Conservation (phyloP, 2,329 filamentous ascomycete genomes). For the Pezicula neosporulosa region DNA sequence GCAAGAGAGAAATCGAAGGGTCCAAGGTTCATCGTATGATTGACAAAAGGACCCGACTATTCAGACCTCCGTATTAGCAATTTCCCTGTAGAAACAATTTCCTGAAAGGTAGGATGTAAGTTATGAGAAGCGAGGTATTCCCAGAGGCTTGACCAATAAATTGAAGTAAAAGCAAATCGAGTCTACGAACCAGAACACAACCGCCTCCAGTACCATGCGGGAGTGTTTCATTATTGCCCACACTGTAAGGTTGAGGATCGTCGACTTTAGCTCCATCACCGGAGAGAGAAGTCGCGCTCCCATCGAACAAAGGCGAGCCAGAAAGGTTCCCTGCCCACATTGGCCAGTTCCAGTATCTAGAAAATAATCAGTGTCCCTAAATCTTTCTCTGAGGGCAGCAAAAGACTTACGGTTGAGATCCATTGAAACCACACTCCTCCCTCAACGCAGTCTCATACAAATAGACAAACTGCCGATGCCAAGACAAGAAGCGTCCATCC, state of each 20-base stretch:
- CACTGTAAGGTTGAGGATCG: background rate
- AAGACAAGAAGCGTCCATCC: conserved; percentile 34
- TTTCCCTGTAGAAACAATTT: no score
- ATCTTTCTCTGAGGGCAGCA: background rate
- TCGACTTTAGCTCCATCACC: background rate
- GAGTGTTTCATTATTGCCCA: background rate
- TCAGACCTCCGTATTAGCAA: no score
- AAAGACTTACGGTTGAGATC: background rate
- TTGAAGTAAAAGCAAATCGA: no score
- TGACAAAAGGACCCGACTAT: background rate
- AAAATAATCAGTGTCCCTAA: background rate
- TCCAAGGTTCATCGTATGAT: background rate
- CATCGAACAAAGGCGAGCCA: background rate
- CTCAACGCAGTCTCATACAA: conserved; percentile 34
- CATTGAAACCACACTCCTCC: conserved; percentile 33
- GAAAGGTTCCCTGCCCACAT: background rate
- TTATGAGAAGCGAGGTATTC: no score
- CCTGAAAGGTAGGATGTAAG: no score
- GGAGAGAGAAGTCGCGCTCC: background rate
- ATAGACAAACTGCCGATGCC: conserved; percentile 36
- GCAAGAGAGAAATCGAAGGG: background rate
- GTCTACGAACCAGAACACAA: background rate
- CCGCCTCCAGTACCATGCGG: background rate
- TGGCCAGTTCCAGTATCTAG: background rate
- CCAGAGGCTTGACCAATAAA: no score